Evolutionary conservation across 306 rosid genomes (phyloP), one percentile per base, ranked within the genome.

Genomic region (Crotalaria pallida): DNA sequence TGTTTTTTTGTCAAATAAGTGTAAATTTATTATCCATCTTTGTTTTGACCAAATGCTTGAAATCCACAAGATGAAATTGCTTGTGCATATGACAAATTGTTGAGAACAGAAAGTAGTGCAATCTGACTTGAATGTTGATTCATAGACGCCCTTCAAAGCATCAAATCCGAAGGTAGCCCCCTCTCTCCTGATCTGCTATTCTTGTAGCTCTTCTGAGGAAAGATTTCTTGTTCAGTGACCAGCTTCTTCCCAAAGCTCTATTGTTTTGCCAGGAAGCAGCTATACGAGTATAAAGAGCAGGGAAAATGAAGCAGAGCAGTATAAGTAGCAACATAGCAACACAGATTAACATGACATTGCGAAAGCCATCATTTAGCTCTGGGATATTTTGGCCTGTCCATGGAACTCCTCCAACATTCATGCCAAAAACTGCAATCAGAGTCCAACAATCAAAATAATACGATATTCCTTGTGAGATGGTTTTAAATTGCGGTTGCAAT

Each of bases 361-460:
- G 92, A 75, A 94, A 94, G 63, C 97, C 97, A 31, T 94, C 78
- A 48, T 83, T 84, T 49, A 83, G 68, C 23, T 49, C 79, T 0
- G 95, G 88, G 36, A 74, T 36, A 22, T 62, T 81, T 69, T 90
- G 96, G 33, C 80, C 92, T 1, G 97, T 94, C 98, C 98, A 94
- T 26, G 98, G 98, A 81, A 91, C 95, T 74, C 97, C 97, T 23
- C 96, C 96, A 7, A 94, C 98, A 70, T 91, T 94, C 98, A 94
- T 94, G 78, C 98, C 97, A 67, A 94, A 94, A 34, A 91, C 97
- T 94, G 95, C 73, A 56, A 51, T 21, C 48, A 65, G 10, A 63
- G 56, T 59, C 29, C 58, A 64, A 62, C n/a, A 43, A 49, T 13
- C 64, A 71, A 64, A 61, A 66, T 18, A 65, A 71, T 10, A 26